Conservation (phyloP, 2,329 filamentous ascomycete genomes). For the Rhexocercosporidium sp. region DNA sequence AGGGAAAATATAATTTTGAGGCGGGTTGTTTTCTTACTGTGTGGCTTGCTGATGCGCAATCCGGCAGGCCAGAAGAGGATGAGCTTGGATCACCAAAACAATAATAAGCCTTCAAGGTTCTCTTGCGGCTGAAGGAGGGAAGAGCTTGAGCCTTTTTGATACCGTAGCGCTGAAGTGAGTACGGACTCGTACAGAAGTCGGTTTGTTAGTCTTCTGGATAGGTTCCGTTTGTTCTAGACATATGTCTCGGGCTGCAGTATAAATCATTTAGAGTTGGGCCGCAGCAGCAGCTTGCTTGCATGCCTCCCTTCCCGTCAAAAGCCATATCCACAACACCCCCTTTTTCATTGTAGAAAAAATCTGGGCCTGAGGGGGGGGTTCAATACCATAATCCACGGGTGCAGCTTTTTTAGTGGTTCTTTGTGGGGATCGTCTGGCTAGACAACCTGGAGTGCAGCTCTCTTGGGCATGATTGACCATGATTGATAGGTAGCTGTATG, state of each 20-base stretch:
- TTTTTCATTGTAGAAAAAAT: constrained; percentile 10
- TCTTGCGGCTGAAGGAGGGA: constrained; percentile 6
- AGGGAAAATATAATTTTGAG: constrained; percentile 7
- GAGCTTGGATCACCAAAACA: background rate
- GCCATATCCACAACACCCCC: constrained; percentile 7
- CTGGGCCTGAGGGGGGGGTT: constrained; percentile 11
- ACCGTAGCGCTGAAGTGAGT: background rate
- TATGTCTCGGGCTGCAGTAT: constrained; percentile 18
- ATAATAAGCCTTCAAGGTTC: background rate
- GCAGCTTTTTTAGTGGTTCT: background rate
- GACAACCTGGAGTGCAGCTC: constrained; percentile 15
- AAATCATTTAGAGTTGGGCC: constrained; percentile 7
- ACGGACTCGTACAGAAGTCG: background rate
- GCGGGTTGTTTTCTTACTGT: background rate
- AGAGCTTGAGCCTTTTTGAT: background rate
- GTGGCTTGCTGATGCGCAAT: constrained; percentile 4
- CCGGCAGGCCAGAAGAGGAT: constrained; percentile 1
- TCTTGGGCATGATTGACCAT: too few relatives aligned
- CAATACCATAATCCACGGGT: constrained; percentile 1
- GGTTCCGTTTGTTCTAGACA: constrained; percentile 14
- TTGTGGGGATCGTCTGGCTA: constrained; percentile 4
- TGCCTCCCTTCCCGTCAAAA: constrained; percentile 1
- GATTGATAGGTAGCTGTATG: background rate
- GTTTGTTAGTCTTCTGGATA: background rate
- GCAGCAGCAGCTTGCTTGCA: constrained; percentile 1